Conservation (phyloP, 2,329 filamentous ascomycete genomes). For the Rhynchosporium agropyri region DNA sequence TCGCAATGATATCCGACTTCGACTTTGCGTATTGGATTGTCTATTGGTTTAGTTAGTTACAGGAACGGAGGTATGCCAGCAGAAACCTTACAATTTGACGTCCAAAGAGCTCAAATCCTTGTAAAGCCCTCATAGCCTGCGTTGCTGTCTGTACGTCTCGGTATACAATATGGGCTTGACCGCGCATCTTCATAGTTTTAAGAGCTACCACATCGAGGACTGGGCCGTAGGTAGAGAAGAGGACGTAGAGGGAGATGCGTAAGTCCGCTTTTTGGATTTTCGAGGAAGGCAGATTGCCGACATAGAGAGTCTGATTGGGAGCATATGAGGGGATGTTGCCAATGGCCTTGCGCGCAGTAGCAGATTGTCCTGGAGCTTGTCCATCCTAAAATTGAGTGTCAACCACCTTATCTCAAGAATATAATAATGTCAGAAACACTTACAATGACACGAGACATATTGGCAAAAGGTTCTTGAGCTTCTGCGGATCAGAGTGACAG, state of each 20-base stretch:
- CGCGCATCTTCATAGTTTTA: constrained; percentile 90
- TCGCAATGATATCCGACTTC: constrained; percentile 85
- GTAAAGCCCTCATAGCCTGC: constrained; percentile 86
- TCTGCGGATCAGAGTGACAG: neutral
- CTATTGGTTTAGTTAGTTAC: constrained; percentile 49
- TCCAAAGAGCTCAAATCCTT: constrained; percentile 85
- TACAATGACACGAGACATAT: constrained; percentile 25
- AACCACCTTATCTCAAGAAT: neutral
- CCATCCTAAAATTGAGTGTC: constrained; percentile 35
- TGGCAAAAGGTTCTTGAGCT: neutral
- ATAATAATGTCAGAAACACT: neutral
- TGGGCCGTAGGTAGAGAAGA: constrained; percentile 91
- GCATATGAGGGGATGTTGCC: constrained; percentile 57
- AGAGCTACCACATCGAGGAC: constrained; percentile 90
- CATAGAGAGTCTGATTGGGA: constrained; percentile 85
- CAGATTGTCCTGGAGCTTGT: constrained; percentile 40
- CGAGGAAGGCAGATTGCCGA: constrained; percentile 80
- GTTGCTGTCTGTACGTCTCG: constrained; percentile 89
- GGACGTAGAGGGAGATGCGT: constrained; percentile 83
- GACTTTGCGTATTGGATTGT: constrained; percentile 89
- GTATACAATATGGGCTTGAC: constrained; percentile 92
- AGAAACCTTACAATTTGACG: constrained; percentile 71
- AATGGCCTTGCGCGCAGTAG: constrained; percentile 37
- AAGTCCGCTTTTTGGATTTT: constrained; percentile 91
- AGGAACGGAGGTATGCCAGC: neutral